phyloP scores from a whole-genome alignment of 106 monocot genomes.

The Hemerocallis citrina region DNA sequence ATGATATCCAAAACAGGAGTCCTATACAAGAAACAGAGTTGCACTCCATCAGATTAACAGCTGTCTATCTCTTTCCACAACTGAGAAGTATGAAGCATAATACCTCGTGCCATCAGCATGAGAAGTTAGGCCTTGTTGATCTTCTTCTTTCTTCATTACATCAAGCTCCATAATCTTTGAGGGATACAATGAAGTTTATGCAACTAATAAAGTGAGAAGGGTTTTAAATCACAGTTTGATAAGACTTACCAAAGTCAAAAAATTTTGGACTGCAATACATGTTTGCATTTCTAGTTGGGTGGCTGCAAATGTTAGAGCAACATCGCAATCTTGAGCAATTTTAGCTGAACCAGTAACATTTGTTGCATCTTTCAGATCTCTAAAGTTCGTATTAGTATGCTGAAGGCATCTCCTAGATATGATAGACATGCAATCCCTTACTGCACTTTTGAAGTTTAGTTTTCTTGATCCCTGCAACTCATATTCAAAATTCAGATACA shows the following conservation, averaged over 20 bases:
- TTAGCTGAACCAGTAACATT: slow-evolving; percentile 13
- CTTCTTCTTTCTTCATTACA: slow-evolving; percentile 58
- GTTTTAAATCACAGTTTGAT: not conserved
- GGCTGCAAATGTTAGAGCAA: slow-evolving; percentile 29
- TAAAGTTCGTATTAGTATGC: slow-evolving; percentile 4
- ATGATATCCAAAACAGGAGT: slow-evolving; percentile 62
- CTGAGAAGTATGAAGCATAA: not conserved
- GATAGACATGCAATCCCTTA: slow-evolving; percentile 55
- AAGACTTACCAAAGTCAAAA: slow-evolving; percentile 56
- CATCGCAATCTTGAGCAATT: slow-evolving; percentile 20
- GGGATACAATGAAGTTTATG: slow-evolving; percentile 6
- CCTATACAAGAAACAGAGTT: no score
- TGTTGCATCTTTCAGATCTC: slow-evolving; percentile 16
- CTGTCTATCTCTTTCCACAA: not conserved
- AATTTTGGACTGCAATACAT: slow-evolving; percentile 33
- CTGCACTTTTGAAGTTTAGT: slow-evolving; percentile 51
- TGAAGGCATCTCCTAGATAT: slow-evolving; percentile 25
- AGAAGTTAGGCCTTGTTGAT: slow-evolving; percentile 48
- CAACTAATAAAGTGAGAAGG: not conserved
- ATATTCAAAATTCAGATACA: not conserved
- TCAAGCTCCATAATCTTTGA: slow-evolving; percentile 79
- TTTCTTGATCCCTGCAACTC: slow-evolving; percentile 63
- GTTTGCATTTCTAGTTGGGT: slow-evolving; percentile 33
- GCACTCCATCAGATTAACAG: not conserved
- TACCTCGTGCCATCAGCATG: slow-evolving; percentile 71